These are phyloP conservation scores for Phytophthora pistaciae DNA, from an alignment of 352 stramenopile genomes.

Conservation along the genomic window DNA sequence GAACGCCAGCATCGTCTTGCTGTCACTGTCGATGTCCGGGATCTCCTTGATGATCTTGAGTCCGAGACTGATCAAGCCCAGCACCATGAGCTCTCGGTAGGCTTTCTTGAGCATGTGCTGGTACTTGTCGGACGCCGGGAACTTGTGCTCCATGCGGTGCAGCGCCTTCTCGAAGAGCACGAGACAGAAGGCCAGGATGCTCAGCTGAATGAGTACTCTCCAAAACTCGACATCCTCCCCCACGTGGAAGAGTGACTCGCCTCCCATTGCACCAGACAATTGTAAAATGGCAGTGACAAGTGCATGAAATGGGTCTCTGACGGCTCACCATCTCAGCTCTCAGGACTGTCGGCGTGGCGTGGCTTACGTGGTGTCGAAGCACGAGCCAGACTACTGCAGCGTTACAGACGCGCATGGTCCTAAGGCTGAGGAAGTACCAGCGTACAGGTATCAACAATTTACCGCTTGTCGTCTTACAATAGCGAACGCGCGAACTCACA, in stretches of 20 bases:
- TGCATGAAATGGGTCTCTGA: neutral
- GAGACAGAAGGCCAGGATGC: conserved; percentile 53
- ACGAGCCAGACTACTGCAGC: neutral
- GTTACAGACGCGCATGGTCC: neutral
- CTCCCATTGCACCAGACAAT: conserved; percentile 26
- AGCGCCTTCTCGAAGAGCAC: conserved; percentile 54
- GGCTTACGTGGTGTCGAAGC: neutral
- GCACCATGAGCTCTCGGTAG: conserved; percentile 66
- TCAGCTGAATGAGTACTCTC: conserved; percentile 57
- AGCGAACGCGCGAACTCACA: neutral
- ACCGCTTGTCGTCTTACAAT: neutral
- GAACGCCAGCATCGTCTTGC: conserved; percentile 52
- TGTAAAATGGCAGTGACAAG: conserved; percentile 13
- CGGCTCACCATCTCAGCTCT: neutral
- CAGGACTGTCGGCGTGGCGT: neutral
- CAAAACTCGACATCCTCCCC: conserved; percentile 69
- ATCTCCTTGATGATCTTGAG: conserved; percentile 60
- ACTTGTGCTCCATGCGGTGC: conserved; percentile 55
- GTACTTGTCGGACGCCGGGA: conserved; percentile 61
- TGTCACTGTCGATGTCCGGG: conserved; percentile 36
- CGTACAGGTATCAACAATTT: neutral
- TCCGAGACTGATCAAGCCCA: conserved; percentile 57
- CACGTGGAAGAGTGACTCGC: conserved; percentile 61
- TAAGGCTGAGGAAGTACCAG: neutral
- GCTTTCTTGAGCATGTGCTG: conserved; percentile 74